Conservation (phyloP, 257 asterid genomes). For the Solanum dulcamara region DNA sequence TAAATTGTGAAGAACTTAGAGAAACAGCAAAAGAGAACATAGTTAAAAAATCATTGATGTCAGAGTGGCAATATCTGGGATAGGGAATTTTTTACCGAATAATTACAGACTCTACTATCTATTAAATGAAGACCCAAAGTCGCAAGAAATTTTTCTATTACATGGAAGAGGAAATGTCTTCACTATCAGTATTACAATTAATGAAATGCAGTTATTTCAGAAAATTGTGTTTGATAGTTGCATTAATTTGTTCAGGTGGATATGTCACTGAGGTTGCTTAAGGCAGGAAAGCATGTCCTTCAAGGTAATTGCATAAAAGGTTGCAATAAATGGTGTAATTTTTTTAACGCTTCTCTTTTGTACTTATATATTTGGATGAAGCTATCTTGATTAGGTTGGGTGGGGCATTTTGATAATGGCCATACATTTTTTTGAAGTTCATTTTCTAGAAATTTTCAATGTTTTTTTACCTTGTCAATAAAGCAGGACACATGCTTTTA, state of each 20-base stretch:
- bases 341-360: not conserved
- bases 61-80: not conserved
- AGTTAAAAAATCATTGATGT: not conserved
- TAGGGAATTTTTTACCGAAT: not conserved
- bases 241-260: slow-evolving; percentile 55
- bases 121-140: not conserved
- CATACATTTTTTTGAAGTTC: not conserved
- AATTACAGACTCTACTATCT: not conserved
- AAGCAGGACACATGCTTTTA: not conserved
- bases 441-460: not conserved
- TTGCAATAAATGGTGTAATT: not conserved
- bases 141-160: not conserved
- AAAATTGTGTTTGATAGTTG: not conserved
- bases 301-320: slow-evolving; percentile 53
- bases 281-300: slow-evolving; percentile 85
- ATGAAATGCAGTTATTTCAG: not conserved
- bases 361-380: not conserved
- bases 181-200: not conserved
- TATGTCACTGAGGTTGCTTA: slow-evolving; percentile 69
- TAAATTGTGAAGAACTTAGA: not conserved
- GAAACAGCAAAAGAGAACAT: not conserved
- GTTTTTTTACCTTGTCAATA: not conserved
- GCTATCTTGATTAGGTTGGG: not conserved
- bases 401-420: not conserved
- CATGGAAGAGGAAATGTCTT: not conserved